Percentiles rank a stretch among this genome's conserved stretches.
phyloP scores from a whole-genome alignment of 2,329 filamentous ascomycete genomes.

The Fusarium sp. region DNA sequence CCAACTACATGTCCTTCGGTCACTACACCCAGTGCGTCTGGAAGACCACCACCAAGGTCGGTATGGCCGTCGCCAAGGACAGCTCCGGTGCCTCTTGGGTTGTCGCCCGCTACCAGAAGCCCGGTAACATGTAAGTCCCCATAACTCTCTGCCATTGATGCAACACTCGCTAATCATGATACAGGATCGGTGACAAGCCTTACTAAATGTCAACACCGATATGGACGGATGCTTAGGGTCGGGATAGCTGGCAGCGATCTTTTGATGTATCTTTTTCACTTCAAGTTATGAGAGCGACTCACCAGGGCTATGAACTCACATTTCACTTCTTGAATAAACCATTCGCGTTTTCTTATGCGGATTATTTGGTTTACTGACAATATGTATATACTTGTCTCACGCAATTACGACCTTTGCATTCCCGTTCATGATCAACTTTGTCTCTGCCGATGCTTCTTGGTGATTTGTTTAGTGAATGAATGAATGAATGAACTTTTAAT shows the following conservation, averaged over 20 bases:
- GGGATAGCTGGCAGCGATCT: constrained; percentile 13
- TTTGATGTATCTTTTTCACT: constrained; percentile 31
- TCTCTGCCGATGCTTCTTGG: not conserved
- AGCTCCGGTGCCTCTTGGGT: constrained; percentile 33
- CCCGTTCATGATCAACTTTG: not conserved
- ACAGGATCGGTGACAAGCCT: constrained; percentile 35
- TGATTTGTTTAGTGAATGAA: not conserved
- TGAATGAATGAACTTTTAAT: not conserved
- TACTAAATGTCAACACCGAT: constrained; percentile 27
- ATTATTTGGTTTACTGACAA: constrained; percentile 13
- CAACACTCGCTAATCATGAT: constrained; percentile 13
- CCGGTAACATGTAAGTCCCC: constrained; percentile 41
- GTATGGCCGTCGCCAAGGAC: constrained; percentile 34
- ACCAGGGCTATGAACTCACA: constrained; percentile 25
- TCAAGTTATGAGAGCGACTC: constrained; percentile 23
- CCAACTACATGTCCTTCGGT: constrained; percentile 39
- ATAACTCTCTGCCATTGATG: not conserved
- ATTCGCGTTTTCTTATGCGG: constrained; percentile 13
- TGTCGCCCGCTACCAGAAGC: constrained; percentile 39
- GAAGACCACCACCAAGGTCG: constrained; percentile 42
- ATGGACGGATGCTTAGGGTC: constrained; percentile 10
- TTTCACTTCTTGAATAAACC: constrained; percentile 29
- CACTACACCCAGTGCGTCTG: constrained; percentile 43
- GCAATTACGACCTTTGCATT: constrained; percentile 16
- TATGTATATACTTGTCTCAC: constrained; percentile 16